Base-by-base conservation (phyloP, 192 early-diverging fungal species). In the Podila epicladia region DNA sequence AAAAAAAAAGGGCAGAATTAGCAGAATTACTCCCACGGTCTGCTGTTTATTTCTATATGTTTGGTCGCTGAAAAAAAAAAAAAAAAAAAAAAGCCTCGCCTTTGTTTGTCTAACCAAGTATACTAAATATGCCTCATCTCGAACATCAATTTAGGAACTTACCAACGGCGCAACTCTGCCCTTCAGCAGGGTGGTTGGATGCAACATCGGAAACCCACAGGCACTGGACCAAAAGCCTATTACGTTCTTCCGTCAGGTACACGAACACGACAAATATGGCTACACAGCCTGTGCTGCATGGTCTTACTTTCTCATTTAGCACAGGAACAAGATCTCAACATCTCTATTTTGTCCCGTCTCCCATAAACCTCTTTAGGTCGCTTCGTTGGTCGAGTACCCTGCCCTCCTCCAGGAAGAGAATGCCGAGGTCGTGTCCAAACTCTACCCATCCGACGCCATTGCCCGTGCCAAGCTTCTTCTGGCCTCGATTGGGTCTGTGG, bases 211-310 rank as follows among this genome's bases (percentile, higher is more conserved):
- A 26, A 85, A 85, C 73, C 84, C 84, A 28, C 84, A 85, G 51
- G 72, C 74, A 49, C 58, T 85, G 22, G 38, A 71, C 20, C 84
- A 85, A 86, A 89, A 92, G 76, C 97, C 97, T 24, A 94, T 98
- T 82, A 98, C 97, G 20, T 99, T 99, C 68, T 93, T 97, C 88
- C 93, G 98, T 57, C 98, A 99, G 86, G 93, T 93, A 85, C 5
- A 58, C 9, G 5, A 31, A 67, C 1, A n/a, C 51, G 22, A 37
- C 29, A 11, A 59, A 48, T 4, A 24, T 9, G n/a, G 38, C 22
- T 65, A 64, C 58, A n/a, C 1, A 37, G 7, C 0, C 35, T 7
- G 6, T 7, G 35, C 26, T 26, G 24, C 38, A n/a, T 59, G 26
- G 45, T 15, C 62, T 65, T 5, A 65, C 24, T 28, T 65, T n/a